Evolutionary conservation across 352 stramenopile genomes (phyloP).

Genomic region (Pilasporangium apinafurcum): DNA sequence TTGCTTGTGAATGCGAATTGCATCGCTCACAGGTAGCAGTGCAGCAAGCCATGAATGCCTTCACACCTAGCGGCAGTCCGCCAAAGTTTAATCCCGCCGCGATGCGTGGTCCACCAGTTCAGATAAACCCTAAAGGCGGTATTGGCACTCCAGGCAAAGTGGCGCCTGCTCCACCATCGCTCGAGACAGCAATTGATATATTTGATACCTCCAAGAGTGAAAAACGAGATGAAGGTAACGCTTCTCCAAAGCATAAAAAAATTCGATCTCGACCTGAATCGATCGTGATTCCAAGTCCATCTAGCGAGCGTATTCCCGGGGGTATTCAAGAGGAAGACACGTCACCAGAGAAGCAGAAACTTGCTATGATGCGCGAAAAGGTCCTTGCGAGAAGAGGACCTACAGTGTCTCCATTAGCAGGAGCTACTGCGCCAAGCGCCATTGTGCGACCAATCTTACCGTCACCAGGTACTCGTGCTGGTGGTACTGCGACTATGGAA

Average conservation of each 20-base stretch:
- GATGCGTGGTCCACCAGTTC: conserved; percentile 21
- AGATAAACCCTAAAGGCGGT: no score
- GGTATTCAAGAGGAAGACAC: conserved; percentile 3
- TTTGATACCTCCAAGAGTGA: no score
- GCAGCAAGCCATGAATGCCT: conserved; percentile 15
- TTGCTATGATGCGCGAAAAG: conserved; percentile 40
- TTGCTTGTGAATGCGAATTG: conserved; percentile 30
- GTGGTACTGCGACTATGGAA: no score
- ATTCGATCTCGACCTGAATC: no score
- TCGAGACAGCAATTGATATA: no score
- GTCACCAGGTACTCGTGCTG: conserved; percentile 7
- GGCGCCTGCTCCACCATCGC: no score
- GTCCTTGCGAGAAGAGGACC: conserved; percentile 20
- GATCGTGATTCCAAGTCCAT: conserved; percentile 1
- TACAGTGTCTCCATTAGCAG: not conserved
- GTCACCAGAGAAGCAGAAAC: conserved; percentile 21
- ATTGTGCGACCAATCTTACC: conserved; percentile 1
- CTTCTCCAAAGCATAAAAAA: no score
- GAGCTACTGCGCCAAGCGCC: not conserved
- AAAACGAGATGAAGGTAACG: no score
- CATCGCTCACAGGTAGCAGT: conserved; percentile 18
- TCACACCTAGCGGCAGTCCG: not conserved
- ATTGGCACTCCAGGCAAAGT: no score
- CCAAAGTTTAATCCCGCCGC: conserved; percentile 11
- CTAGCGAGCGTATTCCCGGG: not conserved